Evolutionary conservation across 2,329 filamentous ascomycete species (phyloP), one percentile per base, ranked within the genome.

Genomic region (Penicillium expansum): DNA sequence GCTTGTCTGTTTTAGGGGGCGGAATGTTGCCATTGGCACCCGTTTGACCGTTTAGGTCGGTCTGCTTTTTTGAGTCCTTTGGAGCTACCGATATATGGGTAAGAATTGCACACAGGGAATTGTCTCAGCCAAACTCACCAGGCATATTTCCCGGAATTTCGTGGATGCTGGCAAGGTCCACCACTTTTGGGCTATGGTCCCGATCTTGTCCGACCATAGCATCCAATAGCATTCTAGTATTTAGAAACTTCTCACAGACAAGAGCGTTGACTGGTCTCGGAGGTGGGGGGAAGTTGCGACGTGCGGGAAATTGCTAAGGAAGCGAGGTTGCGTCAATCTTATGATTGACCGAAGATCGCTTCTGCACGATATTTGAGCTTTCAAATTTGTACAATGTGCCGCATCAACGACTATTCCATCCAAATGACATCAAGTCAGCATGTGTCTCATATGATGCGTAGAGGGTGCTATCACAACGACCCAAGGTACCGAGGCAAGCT

Each of bases 1-100:
- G 94, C 80, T 97, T 99, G 77, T 99, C 94, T 62, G 92, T 96
- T 80, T 97, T 99, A 48, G 93, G 89, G 39, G 90, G 89, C 66
- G 90, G 90, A 63, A 71, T 65, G 41, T 65, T 68, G 44, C 62
- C 61, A 59, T 77, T 74, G 43, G 63, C 55, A 51, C 66, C 66
- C 29, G 62, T 55, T 51, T 63, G 65, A 37, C 61, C 63, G 52
- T 68, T 73, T 53, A 68, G 58, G 35, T 71, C 67, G 56, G 59
- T 57, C 56, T 69, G 67, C 55, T 73, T 74, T 49, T 67, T 62
- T 30, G 47, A 65, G 29, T 72, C 69, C 51, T 69, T 70, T 22
- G 64, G 59, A 43, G 65, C 66, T 66, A 56, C 37, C 43, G 53
- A 59, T 56, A 57, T 10, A 55, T 50, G 49, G 58, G 62, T 70